Percentiles rank a stretch among this genome's conserved stretches.
phyloP scores from a whole-genome alignment of 2,329 filamentous ascomycete genomes.

The Elsinoe perseae region DNA sequence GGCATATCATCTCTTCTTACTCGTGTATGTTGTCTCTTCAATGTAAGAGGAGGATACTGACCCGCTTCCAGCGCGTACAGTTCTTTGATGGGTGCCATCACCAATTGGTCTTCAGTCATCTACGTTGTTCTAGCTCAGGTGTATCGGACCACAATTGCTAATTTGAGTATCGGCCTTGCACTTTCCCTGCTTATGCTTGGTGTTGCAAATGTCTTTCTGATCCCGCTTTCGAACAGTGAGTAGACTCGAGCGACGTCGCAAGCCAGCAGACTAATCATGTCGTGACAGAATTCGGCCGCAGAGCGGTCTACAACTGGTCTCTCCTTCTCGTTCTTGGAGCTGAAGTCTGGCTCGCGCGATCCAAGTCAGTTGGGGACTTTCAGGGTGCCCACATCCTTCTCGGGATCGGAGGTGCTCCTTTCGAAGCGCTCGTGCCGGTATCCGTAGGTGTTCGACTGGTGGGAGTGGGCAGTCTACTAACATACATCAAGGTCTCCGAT shows the following conservation, averaged over 20 bases:
- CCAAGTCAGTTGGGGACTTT: slow-evolving; percentile 18
- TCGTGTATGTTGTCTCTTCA: slow-evolving; percentile 8
- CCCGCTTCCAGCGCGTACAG: slow-evolving; percentile 13
- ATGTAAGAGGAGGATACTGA: not conserved
- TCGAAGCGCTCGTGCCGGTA: slow-evolving; percentile 18
- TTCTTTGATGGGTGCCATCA: slow-evolving; percentile 20
- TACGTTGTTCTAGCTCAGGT: slow-evolving; percentile 18
- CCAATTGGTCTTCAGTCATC: slow-evolving; percentile 20
- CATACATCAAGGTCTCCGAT: slow-evolving; percentile 11
- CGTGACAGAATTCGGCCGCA: slow-evolving; percentile 17
- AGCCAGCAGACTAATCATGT: no score
- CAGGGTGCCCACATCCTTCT: slow-evolving; percentile 16
- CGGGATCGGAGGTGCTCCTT: slow-evolving; percentile 18
- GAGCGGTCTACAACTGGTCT: slow-evolving; percentile 17
- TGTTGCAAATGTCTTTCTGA: slow-evolving; percentile 18
- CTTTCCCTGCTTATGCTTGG: slow-evolving; percentile 18
- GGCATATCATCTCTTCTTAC: slow-evolving; percentile 17
- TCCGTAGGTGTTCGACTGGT: not conserved
- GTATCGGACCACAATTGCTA: slow-evolving; percentile 16
- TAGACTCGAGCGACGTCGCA: no score
- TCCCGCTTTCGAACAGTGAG: slow-evolving; percentile 20
- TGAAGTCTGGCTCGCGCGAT: slow-evolving; percentile 18
- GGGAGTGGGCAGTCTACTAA: not conserved
- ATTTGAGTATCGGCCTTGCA: slow-evolving; percentile 18
- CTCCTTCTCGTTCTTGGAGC: slow-evolving; percentile 14